Base-by-base conservation (phyloP, 768 basidiomycete species). In the Russula dissimulans region DNA sequence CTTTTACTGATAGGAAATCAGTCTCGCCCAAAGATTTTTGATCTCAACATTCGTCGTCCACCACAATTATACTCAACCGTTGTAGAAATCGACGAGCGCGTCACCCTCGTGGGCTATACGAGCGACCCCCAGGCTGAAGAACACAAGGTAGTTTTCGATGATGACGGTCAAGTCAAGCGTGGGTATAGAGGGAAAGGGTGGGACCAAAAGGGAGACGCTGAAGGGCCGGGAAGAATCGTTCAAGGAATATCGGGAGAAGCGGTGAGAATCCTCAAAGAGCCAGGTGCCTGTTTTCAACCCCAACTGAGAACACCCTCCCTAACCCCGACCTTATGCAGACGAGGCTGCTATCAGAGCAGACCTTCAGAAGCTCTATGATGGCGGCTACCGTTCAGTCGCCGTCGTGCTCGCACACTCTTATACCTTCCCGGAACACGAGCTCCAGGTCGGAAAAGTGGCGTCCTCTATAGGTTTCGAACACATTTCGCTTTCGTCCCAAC, bases 1-100 rank as follows among this genome's bases (percentile, higher is more conserved):
- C 83, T 97, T 10, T 80, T 98, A 6, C 79, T 89, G 36, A 97
- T 98, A 60, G 92, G 93, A 9, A 97, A 97, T 71, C 95, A 97
- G 71, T 87, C 92, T 17, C 87, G 95, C 22, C 95, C 95, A 1
- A 84, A 83, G 67, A 97, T 97, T 66, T 98, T 98, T 67, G 95
- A 97, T 71, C 79, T 98, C 29, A 89, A 95, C 67, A 95, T 97
- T 70, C 82, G 85, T 29, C 82, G 91, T 10, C 79, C 87, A 0
- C 66, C 79, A 0, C 87, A 90, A 3, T 75, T 98, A 5, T 98
- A 95, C 71, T 81, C 84, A 0, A 74, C 76, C 3, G 89, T 92
- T 4, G 67, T 91, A 10, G 89, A 84, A 65, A 79, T 86, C 0
- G 92, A 95, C 66, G 95, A 98, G 73, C 86, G 95, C 10, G 95